These are phyloP conservation scores for Canariomyces notabilis DNA, from an alignment of 2,329 filamentous ascomycete genomes.

Conservation along the genomic window DNA sequence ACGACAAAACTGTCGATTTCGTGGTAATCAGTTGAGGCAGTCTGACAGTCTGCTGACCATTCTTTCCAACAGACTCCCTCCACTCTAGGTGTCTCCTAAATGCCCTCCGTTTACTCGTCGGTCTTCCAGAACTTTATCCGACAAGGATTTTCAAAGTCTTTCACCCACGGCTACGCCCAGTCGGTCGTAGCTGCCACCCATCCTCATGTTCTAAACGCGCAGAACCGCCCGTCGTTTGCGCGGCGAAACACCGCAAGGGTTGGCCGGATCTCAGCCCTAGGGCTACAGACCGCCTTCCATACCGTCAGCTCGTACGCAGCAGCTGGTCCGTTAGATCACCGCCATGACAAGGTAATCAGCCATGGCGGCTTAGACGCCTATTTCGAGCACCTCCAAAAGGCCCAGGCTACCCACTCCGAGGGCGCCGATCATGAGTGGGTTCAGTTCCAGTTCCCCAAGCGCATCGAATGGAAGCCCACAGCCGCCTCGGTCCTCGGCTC, in stretches of 20 bases:
- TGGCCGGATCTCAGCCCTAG: conserved; percentile 53
- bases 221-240: conserved; percentile 58
- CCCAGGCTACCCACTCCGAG: conserved; percentile 63
- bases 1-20: not conserved
- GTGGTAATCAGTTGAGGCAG: no score
- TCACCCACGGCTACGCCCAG: conserved; percentile 97
- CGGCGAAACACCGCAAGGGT: conserved; percentile 50
- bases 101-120: conserved; percentile 69
- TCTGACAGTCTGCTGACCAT: conserved; percentile 10
- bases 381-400: conserved; percentile 82
- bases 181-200: conserved; percentile 94
- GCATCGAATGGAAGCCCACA: conserved; percentile 79
- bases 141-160: conserved; percentile 93
- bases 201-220: conserved; percentile 68
- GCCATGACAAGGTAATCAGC: conserved; percentile 48
- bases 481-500: conserved; percentile 47
- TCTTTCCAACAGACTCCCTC: conserved; percentile 42
- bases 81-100: conserved; percentile 74
- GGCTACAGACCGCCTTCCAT: conserved; percentile 76
- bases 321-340: conserved; percentile 52
- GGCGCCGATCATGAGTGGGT: conserved; percentile 77
- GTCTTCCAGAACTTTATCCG: conserved; percentile 81
- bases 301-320: conserved; percentile 48
- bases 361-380: conserved; percentile 80
- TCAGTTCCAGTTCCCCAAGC: conserved; percentile 82